Percentiles rank a stretch among this genome's conserved stretches.
phyloP scores from a whole-genome alignment of 129 eudicot genomes.

The Arctium minus region DNA sequence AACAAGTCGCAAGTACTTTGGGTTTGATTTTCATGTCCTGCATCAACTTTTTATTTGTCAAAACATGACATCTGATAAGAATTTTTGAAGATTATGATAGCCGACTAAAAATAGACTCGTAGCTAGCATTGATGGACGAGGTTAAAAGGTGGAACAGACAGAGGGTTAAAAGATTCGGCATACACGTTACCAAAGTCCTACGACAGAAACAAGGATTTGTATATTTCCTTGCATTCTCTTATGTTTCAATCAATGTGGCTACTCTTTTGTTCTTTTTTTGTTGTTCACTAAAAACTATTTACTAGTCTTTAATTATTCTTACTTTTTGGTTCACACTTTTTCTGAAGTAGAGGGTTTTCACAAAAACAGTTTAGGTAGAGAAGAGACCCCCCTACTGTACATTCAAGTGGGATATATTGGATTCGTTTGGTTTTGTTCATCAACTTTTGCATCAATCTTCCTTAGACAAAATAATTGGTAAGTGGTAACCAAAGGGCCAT shows the following conservation, averaged over 20 bases:
- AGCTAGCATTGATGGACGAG: too few species aligned
- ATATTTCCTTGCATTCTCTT: not conserved
- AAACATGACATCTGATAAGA: too few species aligned
- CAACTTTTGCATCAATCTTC: not conserved
- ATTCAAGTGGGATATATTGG: not conserved
- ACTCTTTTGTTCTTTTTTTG: not conserved
- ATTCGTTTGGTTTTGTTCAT: not conserved
- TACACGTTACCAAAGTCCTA: too few species aligned
- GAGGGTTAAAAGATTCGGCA: too few species aligned
- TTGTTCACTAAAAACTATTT: too few species aligned
- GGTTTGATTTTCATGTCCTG: not conserved
- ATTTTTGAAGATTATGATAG: too few species aligned
- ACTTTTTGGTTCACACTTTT: not conserved
- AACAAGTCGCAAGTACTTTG: not conserved
- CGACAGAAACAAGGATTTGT: too few species aligned
- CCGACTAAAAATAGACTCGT: too few species aligned
- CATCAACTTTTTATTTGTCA: too few species aligned
- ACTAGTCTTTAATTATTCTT: too few species aligned
- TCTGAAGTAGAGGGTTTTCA: not conserved
- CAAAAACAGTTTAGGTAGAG: not conserved
- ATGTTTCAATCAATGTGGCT: not conserved
- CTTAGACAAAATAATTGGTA: not conserved
- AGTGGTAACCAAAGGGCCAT: not conserved
- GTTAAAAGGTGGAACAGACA: too few species aligned
- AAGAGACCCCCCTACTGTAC: not conserved